Evolutionary conservation across 163 green algal species (phyloP).

Genomic region (Botryococcus braunii): DNA sequence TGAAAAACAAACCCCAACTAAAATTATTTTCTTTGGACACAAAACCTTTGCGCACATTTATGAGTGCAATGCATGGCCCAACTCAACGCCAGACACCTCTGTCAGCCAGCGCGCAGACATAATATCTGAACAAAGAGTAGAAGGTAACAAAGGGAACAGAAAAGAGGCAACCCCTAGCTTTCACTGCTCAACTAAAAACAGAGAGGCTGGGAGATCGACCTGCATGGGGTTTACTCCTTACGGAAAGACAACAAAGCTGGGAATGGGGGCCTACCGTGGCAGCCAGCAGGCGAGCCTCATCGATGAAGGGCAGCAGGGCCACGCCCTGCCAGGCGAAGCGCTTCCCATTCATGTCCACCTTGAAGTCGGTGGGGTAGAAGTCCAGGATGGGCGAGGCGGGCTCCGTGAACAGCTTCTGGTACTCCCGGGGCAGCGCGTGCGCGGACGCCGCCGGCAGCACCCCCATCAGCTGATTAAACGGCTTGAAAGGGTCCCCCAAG

Average conservation of each 20-base stretch:
- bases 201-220: too few species aligned
- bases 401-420: constrained; percentile 63
- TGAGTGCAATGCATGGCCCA: too few species aligned
- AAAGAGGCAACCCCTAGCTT: too few species aligned
- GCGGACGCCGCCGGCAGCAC: constrained; percentile 67
- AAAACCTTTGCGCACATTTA: too few species aligned
- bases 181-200: neutral
- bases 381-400: constrained; percentile 70
- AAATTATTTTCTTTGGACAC: too few species aligned
- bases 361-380: constrained; percentile 81
- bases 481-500: constrained; percentile 68
- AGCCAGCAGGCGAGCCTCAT: constrained; percentile 70
- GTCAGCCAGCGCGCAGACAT: too few species aligned
- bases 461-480: constrained; percentile 92
- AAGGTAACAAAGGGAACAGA: too few species aligned
- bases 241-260: too few species aligned
- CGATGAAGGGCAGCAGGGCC: constrained; percentile 95
- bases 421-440: constrained; percentile 65
- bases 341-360: constrained; percentile 94
- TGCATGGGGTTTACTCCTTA: too few species aligned
- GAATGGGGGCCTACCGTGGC: constrained; percentile 41
- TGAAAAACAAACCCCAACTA: too few species aligned
- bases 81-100: too few species aligned
- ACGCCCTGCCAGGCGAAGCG: constrained; percentile 90
- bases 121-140: too few species aligned